phyloP scores from a whole-genome alignment of 2,329 filamentous ascomycete genomes.

The Metarhizium humberi region DNA sequence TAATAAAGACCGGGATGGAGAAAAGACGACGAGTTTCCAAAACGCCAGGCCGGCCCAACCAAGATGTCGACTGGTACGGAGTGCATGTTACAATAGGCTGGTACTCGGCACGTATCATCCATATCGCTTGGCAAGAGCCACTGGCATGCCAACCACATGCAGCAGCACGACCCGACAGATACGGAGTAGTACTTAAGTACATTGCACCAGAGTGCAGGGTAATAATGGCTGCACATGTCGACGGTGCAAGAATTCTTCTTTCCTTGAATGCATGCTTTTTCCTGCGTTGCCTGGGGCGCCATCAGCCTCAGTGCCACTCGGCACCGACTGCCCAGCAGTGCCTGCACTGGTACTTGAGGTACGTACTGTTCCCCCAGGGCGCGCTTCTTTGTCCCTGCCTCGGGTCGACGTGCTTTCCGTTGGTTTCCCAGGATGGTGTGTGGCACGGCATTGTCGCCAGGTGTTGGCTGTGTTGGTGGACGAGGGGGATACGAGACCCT shows the following conservation, averaged over 20 bases:
- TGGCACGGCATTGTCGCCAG: too few species aligned
- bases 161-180: not conserved
- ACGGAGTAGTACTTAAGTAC: not conserved
- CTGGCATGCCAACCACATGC: not conserved
- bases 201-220: too few species aligned
- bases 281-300: not conserved
- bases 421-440: too few species aligned
- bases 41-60: not conserved
- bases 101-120: not conserved
- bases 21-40: not conserved
- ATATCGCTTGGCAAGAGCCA: not conserved
- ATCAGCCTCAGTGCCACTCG: too few species aligned
- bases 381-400: not conserved
- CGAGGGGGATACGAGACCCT: too few species aligned
- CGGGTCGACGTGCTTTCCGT: not conserved
- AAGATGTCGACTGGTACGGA: too few species aligned
- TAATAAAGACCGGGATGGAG: not conserved
- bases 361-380: too few species aligned
- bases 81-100: too few species aligned
- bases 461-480: too few species aligned
- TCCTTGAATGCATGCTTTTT: not conserved
- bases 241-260: not conserved
- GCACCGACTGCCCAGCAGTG: too few species aligned
- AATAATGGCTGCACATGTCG: too few species aligned
- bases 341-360: too few species aligned